Base-by-base conservation (phyloP, 495 filamentous ascomycete species). In the Penicillium herquei region DNA sequence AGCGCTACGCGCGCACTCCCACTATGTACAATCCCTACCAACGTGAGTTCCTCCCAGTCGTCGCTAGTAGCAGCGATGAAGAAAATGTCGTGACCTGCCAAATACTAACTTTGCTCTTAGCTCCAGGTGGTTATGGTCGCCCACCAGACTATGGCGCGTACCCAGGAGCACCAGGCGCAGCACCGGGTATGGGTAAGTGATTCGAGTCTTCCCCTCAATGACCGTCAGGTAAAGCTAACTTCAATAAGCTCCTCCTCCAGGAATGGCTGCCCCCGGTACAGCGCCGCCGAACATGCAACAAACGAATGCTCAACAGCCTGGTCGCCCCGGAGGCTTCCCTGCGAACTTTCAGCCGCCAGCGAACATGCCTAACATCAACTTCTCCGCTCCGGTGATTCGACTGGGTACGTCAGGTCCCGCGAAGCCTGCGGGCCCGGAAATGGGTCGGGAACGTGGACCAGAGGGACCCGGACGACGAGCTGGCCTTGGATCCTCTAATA, bases 341-440 rank as follows among this genome's bases (percentile, higher is more conserved):
- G 76, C 87, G 32, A 88, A 87, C 68, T 97, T 97, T 69, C 91
- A 96, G 77, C 84, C 91, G 18, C 93, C 92, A 18, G 77, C 91
- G 41, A 96, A 94, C 66, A 87, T 97, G 79, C 92, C 94, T 8
- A 94, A 96, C 70, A 96, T 98, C 76, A 97, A 99, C 75, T 96
- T 97, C 74, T 94, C 88, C 68, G 95, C 94, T 16, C 92, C 95
- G 47, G 93, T 98, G 35, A 98, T 99, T 70, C 89, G 94, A 21
- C 80, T 99, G 35, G 93, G 93, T 9, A 84, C 81, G 3, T 81
- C 84, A 8, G 83, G 82, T 3, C 86, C 87, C 6, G 68, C 81
- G 21, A 90, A 91, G 65, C 78, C 87, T 37, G 71, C 82, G 37
- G 79, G 78, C n/a, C 73, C 80, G 10, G 71, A 82, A 30, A 75